Conservation (phyloP, 257 asterid genomes). For the Craterostigma plantagineum region DNA sequence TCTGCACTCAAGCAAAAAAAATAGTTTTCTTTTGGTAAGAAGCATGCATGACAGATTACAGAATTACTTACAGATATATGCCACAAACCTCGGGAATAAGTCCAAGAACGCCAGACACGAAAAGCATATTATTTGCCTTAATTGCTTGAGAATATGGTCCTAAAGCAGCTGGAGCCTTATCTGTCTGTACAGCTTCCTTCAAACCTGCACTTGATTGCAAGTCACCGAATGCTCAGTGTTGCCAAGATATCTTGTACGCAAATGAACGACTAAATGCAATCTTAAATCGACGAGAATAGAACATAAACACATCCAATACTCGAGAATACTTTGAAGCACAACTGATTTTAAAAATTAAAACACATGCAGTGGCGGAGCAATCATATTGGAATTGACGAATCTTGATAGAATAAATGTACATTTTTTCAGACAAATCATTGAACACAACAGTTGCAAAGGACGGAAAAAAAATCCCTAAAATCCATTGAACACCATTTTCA, state of each 20-base stretch:
- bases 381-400: too few species aligned
- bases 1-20: constrained; percentile 29
- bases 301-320: too few species aligned
- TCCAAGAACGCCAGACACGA: constrained; percentile 67
- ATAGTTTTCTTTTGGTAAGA: constrained; percentile 1
- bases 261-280: neutral
- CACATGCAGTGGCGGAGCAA: too few species aligned
- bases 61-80: neutral
- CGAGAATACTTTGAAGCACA: too few species aligned
- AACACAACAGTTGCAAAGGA: too few species aligned
- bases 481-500: too few species aligned
- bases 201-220: constrained; percentile 16
- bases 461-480: too few species aligned
- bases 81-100: constrained; percentile 67
- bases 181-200: constrained; percentile 74
- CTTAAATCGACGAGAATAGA: too few species aligned
- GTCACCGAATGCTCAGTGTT: constrained; percentile 7
- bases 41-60: neutral
- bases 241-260: neutral
- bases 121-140: constrained; percentile 63
- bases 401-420: too few species aligned
- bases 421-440: too few species aligned
- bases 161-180: constrained; percentile 87
- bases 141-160: constrained; percentile 97
- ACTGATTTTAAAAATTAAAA: too few species aligned